Conservation (phyloP, 2,329 filamentous ascomycete species). For the Fusarium sp. region DNA sequence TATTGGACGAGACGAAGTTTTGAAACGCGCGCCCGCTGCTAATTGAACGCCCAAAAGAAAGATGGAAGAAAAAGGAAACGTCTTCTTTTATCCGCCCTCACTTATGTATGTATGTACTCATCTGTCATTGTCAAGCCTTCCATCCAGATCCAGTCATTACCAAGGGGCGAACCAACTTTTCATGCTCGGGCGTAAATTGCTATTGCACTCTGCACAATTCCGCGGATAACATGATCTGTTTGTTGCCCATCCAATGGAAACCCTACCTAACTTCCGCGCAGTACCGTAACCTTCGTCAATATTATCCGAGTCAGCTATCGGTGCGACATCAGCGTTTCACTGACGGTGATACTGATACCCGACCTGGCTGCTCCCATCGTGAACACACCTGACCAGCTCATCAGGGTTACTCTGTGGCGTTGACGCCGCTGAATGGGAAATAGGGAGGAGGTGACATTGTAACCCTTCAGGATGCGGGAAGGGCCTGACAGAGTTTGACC, state of each 20-base stretch:
- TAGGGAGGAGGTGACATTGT: conserved; percentile 35
- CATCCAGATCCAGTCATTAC: too few species aligned
- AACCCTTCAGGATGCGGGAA: conserved; percentile 34
- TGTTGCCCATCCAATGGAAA: too few species aligned
- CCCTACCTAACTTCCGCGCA: too few species aligned
- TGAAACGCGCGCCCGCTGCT: neutral
- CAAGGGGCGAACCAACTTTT: too few species aligned
- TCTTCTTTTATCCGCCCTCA: neutral
- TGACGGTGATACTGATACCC: conserved; percentile 19
- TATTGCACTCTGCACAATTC: neutral
- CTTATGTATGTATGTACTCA: too few species aligned
- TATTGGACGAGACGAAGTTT: conserved; percentile 2
- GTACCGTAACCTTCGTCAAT: neutral
- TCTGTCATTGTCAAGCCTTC: too few species aligned
- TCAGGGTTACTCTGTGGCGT: conserved; percentile 30
- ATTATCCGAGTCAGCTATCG: neutral
- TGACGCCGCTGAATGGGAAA: conserved; percentile 32
- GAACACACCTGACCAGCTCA: conserved; percentile 8
- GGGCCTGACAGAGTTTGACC: conserved; percentile 39
- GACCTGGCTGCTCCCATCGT: conserved; percentile 8
- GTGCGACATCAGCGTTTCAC: conserved; percentile 16
- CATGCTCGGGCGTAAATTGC: too few species aligned
- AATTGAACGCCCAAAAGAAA: neutral
- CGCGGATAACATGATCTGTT: neutral
- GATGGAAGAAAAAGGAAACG: neutral